Conservation (phyloP, 495 filamentous ascomycete genomes). For the Neurospora discreta region DNA sequence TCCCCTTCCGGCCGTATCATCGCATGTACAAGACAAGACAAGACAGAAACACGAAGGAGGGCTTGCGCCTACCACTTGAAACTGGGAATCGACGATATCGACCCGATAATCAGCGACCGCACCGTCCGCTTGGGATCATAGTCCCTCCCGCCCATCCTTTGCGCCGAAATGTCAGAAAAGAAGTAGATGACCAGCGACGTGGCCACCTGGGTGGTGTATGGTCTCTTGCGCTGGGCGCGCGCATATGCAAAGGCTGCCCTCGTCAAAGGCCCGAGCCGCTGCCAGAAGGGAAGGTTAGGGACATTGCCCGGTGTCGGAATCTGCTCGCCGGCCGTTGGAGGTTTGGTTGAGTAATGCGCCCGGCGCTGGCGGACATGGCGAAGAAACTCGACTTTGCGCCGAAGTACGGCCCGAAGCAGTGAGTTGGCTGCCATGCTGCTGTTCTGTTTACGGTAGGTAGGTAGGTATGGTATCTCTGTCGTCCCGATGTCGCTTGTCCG, state of each 20-base stretch:
- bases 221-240: slow-evolving; percentile 54
- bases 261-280: slow-evolving; percentile 45
- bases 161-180: slow-evolving; percentile 70
- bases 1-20: not conserved
- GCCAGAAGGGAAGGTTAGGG: slow-evolving; percentile 37
- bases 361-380: slow-evolving; percentile 14
- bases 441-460: not conserved
- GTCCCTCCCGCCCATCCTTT: slow-evolving; percentile 45
- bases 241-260: slow-evolving; percentile 59
- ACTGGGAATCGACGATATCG: slow-evolving; percentile 57
- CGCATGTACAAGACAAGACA: not conserved
- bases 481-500: not conserved
- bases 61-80: slow-evolving; percentile 57
- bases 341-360: slow-evolving; percentile 9
- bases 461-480: not conserved
- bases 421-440: slow-evolving; percentile 10
- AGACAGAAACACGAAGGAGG: slow-evolving; percentile 1
- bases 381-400: slow-evolving; percentile 13
- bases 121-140: slow-evolving; percentile 63
- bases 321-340: slow-evolving; percentile 15
- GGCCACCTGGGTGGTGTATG: slow-evolving; percentile 66
- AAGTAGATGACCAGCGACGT: slow-evolving; percentile 70
- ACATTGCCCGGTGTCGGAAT: slow-evolving; percentile 36
- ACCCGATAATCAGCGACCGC: slow-evolving; percentile 63
- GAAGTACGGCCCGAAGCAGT: slow-evolving; percentile 9